phyloP scores from a whole-genome alignment of 2,329 filamentous ascomycete genomes.

The Hypoxylon sp. region DNA sequence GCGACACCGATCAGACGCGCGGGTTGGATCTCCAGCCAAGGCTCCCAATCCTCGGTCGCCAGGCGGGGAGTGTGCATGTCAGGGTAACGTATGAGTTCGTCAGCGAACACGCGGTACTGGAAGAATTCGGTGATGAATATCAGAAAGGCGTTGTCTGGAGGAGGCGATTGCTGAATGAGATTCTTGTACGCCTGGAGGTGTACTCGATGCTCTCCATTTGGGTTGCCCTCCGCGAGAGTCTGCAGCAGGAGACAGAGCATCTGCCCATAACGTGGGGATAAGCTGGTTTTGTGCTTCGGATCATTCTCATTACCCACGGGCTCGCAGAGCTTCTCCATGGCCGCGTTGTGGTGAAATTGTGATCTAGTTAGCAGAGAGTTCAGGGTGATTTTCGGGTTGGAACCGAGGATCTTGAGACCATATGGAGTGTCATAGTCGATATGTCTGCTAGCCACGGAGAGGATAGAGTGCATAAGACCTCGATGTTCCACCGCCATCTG shows the following conservation, averaged over 20 bases:
- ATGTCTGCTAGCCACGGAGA: constrained; percentile 87
- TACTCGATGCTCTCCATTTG: constrained; percentile 79
- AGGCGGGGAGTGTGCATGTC: constrained; percentile 57
- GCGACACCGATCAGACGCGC: constrained; percentile 82
- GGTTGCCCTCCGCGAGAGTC: constrained; percentile 69
- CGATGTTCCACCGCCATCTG: constrained; percentile 85
- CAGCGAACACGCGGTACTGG: constrained; percentile 82
- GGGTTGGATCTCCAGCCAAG: constrained; percentile 60
- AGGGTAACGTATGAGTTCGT: constrained; percentile 70
- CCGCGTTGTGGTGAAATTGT: constrained; percentile 69
- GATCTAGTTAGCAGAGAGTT: constrained; percentile 66
- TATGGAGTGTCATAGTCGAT: constrained; percentile 73
- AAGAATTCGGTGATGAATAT: constrained; percentile 82
- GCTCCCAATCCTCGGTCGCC: constrained; percentile 62
- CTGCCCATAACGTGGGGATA: constrained; percentile 72
- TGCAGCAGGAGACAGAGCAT: constrained; percentile 74
- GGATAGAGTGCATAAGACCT: constrained; percentile 90
- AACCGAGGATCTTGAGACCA: constrained; percentile 66
- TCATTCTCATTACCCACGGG: constrained; percentile 63
- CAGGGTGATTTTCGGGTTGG: constrained; percentile 64
- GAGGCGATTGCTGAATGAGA: constrained; percentile 74
- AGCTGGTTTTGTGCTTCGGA: constrained; percentile 62
- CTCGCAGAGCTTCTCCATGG: constrained; percentile 67
- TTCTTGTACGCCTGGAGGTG: constrained; percentile 83
- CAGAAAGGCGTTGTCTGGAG: constrained; percentile 75